Evolutionary conservation across 2,329 filamentous ascomycete genomes (phyloP).

Genomic region (Keithomyces neogunnii): DNA sequence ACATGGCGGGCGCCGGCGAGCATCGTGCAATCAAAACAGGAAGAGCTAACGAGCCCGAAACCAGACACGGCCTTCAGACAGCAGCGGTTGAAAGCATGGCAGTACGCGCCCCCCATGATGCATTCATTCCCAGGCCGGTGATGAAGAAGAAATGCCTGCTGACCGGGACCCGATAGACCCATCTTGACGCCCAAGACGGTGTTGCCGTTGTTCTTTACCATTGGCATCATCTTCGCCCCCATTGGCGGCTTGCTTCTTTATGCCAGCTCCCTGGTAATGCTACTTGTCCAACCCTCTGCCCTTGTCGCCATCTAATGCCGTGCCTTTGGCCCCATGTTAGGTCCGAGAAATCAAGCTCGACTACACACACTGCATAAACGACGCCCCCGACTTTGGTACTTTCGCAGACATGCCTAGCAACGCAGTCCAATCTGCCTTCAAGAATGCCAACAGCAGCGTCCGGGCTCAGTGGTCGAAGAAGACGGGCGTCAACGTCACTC

Average conservation of each 20-base stretch:
- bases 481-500: constrained; percentile 30
- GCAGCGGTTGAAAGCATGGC: constrained; percentile 96
- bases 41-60: constrained; percentile 11
- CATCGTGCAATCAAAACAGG: constrained; percentile 5
- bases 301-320: constrained; percentile 9
- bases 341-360: constrained; percentile 88
- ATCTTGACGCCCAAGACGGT: constrained; percentile 94
- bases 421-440: constrained; percentile 64
- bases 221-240: constrained; percentile 87
- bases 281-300: too few relatives aligned
- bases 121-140: neutral
- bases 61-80: constrained; percentile 93
- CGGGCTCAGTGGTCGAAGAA: constrained; percentile 35
- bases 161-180: constrained; percentile 49
- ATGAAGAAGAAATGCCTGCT: constrained; percentile 17
- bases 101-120: constrained; percentile 50
- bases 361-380: constrained; percentile 67
- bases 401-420: constrained; percentile 45
- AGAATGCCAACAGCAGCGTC: constrained; percentile 35
- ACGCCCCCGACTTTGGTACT: constrained; percentile 36
- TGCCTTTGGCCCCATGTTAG: constrained; percentile 31
- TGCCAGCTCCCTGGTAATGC: constrained; percentile 65
- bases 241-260: constrained; percentile 82
- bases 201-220: constrained; percentile 79
- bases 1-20: constrained; percentile 1